Conservation (phyloP, 495 filamentous ascomycete species). For the Aspergillus leporis region DNA sequence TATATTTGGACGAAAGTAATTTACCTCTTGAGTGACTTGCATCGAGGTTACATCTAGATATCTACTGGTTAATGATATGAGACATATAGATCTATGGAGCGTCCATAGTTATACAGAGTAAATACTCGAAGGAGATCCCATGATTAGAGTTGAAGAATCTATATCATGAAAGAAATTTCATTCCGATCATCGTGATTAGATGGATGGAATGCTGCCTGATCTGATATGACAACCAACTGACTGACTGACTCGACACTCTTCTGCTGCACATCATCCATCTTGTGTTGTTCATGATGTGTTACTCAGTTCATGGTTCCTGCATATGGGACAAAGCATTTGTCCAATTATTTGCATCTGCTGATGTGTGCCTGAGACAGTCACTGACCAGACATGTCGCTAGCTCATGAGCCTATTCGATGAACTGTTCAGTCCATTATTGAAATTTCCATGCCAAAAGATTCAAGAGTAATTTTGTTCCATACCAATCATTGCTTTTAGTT, state of each 20-base stretch:
- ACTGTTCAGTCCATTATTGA: background rate
- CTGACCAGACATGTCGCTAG: background rate
- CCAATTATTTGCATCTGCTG: background rate
- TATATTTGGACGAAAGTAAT: background rate
- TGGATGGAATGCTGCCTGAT: slow-evolving; percentile 6
- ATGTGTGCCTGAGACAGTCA: background rate
- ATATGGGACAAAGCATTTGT: background rate
- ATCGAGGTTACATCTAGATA: too few species aligned
- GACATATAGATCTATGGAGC: too few species aligned
- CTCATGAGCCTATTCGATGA: background rate
- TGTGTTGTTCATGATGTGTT: background rate
- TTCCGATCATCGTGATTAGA: slow-evolving; percentile 10
- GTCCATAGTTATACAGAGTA: too few species aligned
- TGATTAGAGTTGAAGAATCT: background rate
- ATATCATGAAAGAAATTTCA: background rate
- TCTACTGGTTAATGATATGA: too few species aligned
- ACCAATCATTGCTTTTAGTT: background rate
- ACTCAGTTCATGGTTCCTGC: background rate
- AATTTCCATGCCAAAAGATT: background rate
- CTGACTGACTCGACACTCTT: background rate
- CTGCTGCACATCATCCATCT: background rate
- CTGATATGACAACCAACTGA: background rate
- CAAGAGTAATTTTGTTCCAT: background rate
- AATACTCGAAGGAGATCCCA: too few species aligned
- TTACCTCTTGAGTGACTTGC: too few species aligned